Conservation (phyloP, 768 basidiomycete genomes). For the Leucosporidium creatinivorum region DNA sequence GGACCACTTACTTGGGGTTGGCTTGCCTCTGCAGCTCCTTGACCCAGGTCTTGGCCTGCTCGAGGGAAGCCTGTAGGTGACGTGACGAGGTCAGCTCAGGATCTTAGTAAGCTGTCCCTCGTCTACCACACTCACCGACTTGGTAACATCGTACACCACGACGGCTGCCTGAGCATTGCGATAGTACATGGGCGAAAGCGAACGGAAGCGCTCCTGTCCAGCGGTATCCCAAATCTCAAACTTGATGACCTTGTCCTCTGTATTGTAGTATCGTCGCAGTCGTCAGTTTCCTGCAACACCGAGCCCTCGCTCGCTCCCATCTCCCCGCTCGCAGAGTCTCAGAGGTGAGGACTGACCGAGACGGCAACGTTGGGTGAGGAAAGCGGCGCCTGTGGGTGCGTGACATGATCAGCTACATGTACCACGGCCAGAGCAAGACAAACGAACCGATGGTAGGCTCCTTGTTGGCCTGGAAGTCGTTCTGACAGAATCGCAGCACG, state of each 20-base stretch:
- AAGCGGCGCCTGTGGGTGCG: constrained; percentile 29
- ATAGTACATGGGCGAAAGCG: constrained; percentile 92
- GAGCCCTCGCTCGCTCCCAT: neutral
- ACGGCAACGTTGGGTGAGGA: constrained; percentile 84
- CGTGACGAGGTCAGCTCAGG: no score
- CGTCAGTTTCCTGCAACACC: neutral
- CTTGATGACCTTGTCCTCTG: constrained; percentile 61
- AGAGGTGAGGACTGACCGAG: constrained; percentile 42
- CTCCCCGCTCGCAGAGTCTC: neutral
- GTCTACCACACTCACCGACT: constrained; percentile 40
- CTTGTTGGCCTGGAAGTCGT: constrained; percentile 98
- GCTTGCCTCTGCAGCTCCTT: constrained; percentile 98
- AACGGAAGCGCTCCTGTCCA: constrained; percentile 87
- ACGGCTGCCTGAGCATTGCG: constrained; percentile 81
- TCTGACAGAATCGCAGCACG: constrained; percentile 88
- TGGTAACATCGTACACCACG: constrained; percentile 96
- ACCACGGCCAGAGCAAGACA: neutral
- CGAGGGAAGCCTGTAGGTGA: constrained; percentile 84
- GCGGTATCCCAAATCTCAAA: constrained; percentile 96
- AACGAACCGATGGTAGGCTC: constrained; percentile 84
- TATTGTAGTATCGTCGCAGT: neutral
- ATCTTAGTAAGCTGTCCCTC: constrained; percentile 73
- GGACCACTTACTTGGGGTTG: constrained; percentile 74
- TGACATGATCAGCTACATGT: neutral
- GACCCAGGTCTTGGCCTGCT: constrained; percentile 99